phyloP scores from a whole-genome alignment of 257 asterid species.

The Coffea canephora region DNA sequence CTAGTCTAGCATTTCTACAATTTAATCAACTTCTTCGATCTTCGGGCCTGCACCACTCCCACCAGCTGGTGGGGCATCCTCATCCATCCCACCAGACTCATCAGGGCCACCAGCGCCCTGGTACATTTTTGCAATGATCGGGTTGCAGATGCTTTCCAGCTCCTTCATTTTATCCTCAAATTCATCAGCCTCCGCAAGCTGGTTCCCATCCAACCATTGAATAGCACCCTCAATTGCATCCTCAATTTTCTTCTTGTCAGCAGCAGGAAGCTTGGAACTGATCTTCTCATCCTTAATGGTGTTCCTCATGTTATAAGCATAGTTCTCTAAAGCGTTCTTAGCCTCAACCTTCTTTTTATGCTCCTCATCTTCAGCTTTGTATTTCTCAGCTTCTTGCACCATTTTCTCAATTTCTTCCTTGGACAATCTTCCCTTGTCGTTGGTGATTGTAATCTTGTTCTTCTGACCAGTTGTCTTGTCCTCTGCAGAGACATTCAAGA shows the following conservation, averaged over 20 bases:
- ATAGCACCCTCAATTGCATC: conserved; percentile 29
- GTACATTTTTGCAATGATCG: conserved; percentile 38
- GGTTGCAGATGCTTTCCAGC: conserved; percentile 35
- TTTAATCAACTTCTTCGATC: conserved; percentile 40
- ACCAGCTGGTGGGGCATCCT: conserved; percentile 26
- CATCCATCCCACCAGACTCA: conserved; percentile 31
- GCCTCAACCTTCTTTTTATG: conserved; percentile 37
- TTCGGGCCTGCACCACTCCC: conserved; percentile 37
- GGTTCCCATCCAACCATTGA: conserved; percentile 34
- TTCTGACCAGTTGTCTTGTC: conserved; percentile 40
- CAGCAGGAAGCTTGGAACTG: conserved; percentile 27
- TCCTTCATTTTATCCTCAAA: conserved; percentile 42
- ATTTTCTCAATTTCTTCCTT: conserved; percentile 39
- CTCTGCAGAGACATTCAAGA: conserved; percentile 38
- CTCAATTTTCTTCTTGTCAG: conserved; percentile 33
- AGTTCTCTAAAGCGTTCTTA: conserved; percentile 31
- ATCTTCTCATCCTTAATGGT: conserved; percentile 43
- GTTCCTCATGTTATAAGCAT: conserved; percentile 42
- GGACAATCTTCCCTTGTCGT: conserved; percentile 35
- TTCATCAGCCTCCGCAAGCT: conserved; percentile 35
- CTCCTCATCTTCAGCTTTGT: conserved; percentile 37
- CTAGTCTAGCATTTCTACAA: background rate
- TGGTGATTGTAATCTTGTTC: conserved; percentile 38
- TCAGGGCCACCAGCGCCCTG: conserved; percentile 31
- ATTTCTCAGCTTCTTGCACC: conserved; percentile 39